Evolutionary conservation across 805 yeast genomes (phyloP), one percentile per base, ranked within the genome.

Genomic region (Spathaspora sp.): DNA sequence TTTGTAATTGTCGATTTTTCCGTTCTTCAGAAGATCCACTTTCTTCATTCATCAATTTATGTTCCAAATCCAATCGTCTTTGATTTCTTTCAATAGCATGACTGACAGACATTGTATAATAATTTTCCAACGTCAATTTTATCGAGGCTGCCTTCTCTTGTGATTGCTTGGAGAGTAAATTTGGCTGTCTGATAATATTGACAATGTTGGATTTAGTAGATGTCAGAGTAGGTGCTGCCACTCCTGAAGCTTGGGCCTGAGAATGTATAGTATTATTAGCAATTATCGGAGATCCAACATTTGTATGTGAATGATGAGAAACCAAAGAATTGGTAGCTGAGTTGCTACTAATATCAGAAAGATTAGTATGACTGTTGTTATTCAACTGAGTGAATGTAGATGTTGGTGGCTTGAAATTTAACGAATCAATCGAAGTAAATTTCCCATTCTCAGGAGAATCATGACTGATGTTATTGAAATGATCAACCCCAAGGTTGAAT

Each of bases 11-110:
- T 59, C 97, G 77, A 61, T 85, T 85, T 55, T 86, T 86, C 48
- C 96, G 82, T 67, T 92, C 97, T 56, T 88, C 96, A 17, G 93
- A 85, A 42, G 74, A 61, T 6, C 70, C 70, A 53, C 88, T 82
- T 29, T 86, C 85, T 62, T 89, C 94, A 32, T 75, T 75, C 44
- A 80, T 75, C 39, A 91, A 69, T 52, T 81, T 80, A 57, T 85
- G 86, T 71, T 89, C 99, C 56, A 91, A 77, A 59, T 87, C 90
- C 40, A 91, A 81, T 42, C 97, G 79, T 69, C 98, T 83, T 68
- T 92, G 97, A 66, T 93, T 94, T 57, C 99, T 78, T 68, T 94
- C 99, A 55, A 94, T 91, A 0, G 99, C 98, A 66, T 91, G 96
- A 50, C 82, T 81, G 28, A 92, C 96, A 16, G 92, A 83, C 66